Evolutionary conservation across 805 yeast species (phyloP), one percentile per base, ranked within the genome.

Genomic region (Kluyveromyces siamensis): DNA sequence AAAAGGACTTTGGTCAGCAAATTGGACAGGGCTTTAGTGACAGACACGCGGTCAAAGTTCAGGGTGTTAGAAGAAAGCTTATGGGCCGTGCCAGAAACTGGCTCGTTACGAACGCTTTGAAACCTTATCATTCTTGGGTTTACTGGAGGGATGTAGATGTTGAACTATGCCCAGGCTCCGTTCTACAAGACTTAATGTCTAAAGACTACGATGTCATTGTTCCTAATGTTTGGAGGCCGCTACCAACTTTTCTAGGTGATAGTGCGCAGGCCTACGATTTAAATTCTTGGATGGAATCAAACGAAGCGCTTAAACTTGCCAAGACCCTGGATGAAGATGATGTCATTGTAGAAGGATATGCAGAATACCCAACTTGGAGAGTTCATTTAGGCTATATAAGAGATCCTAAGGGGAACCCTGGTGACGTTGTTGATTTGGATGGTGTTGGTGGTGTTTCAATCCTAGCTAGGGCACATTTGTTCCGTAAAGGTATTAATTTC

Each of bases 181-280:
- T 86, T 44, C 77, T 86, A 52, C 81, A 86, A 65, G 82, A 77
- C 59, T 70, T 86, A 67, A 85, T 86, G 91, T 74, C 76, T 53
- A 72, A 72, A 52, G 76, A 77, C 54, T 82, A 74, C 60, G 95
- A 86, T 60, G 84, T 86, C 14, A 73, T 86, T 64, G 76, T 84
- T 38, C 95, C 88, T 27, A 88, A 93, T 61, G 96, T 93, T 35
- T 93, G 99, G 99, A 76, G 99, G 58, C 99, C 98, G 2, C 73
- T 93, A 52, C 99, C 99, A 2, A 84, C 82, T 42, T 93, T 90
- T 68, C 76, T 93, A 53, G 95, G 93, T 17, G 79, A 80, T 54
- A 58, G 58, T 19, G 95, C 87, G 63, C 99, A 93, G 67, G 89
- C 98, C 1, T 93, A 93, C 65, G 99, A 93, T 68, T 77, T 93